A percentile compares a stretch with the other conserved stretches of the same genome.
phyloP scores from a whole-genome alignment of 495 filamentous ascomycete genomes.

The Aspergillus funiculosus region DNA sequence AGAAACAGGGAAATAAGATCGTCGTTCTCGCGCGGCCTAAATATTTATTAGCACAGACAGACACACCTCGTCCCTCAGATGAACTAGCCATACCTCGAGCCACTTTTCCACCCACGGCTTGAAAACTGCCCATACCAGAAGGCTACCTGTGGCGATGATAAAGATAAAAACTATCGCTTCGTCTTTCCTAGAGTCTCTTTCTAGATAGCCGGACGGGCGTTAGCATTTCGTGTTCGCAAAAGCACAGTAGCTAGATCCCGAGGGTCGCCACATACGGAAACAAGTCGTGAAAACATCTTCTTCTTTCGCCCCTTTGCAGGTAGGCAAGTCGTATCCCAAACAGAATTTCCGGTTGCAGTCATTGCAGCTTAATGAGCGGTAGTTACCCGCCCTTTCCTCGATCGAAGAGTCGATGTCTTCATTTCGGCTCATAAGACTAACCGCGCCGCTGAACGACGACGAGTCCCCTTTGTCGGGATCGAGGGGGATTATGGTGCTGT shows the following conservation, averaged over 20 bases:
- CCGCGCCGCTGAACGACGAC: slow-evolving; percentile 20
- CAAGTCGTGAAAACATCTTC: slow-evolving; percentile 85
- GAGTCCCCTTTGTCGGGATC: slow-evolving; percentile 28
- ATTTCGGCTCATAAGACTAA: slow-evolving; percentile 24
- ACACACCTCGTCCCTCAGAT: background rate
- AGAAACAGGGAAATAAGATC: slow-evolving; percentile 41
- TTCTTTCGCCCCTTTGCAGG: slow-evolving; percentile 78
- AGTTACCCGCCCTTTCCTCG: slow-evolving; percentile 27
- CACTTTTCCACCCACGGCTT: slow-evolving; percentile 59
- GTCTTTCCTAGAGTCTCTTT: slow-evolving; percentile 85
- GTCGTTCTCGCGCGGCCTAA: slow-evolving; percentile 40
- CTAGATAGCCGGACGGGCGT: slow-evolving; percentile 34
- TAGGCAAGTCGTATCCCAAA: slow-evolving; percentile 73
- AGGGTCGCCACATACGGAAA: slow-evolving; percentile 56
- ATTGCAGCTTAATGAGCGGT: slow-evolving; percentile 55
- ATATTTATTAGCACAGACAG: slow-evolving; percentile 7
- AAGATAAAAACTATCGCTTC: slow-evolving; percentile 89
- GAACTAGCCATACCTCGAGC: slow-evolving; percentile 41
- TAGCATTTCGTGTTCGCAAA: slow-evolving; percentile 1
- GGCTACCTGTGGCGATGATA: slow-evolving; percentile 74
- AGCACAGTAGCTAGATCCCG: background rate
- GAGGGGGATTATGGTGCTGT: slow-evolving; percentile 77
- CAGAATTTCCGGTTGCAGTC: slow-evolving; percentile 93
- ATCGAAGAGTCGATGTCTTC: slow-evolving; percentile 12
- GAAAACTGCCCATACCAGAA: slow-evolving; percentile 73